These are phyloP conservation scores for Trichoderma koningii DNA, from an alignment of 2,329 filamentous ascomycete genomes.

Conservation along the genomic window DNA sequence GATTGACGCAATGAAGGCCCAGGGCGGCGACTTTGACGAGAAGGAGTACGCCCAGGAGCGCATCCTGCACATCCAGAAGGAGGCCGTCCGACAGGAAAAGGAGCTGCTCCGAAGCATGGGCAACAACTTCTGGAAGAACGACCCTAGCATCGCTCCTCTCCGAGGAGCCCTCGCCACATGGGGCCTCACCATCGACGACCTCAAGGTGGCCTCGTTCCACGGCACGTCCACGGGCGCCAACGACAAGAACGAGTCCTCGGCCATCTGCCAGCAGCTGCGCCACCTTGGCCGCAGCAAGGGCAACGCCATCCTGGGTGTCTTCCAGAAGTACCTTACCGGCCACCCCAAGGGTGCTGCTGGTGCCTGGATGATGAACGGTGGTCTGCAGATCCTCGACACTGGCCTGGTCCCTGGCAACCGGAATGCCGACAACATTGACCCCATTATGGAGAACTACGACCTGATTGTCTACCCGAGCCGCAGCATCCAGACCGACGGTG, in stretches of 20 bases:
- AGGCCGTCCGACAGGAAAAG: slow-evolving; percentile 87
- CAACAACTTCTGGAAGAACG: slow-evolving; percentile 99
- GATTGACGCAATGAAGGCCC: slow-evolving; percentile 83
- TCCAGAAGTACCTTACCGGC: slow-evolving; percentile 98
- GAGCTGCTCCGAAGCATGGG: slow-evolving; percentile 90
- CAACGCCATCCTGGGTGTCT: slow-evolving; percentile 93
- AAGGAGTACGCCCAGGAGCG: slow-evolving; percentile 85
- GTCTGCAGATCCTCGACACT: slow-evolving; percentile 89
- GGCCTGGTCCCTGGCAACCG: slow-evolving; percentile 95
- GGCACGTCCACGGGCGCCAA: slow-evolving; percentile 98
- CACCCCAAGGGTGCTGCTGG: slow-evolving; percentile 99
- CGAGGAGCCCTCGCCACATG: slow-evolving; percentile 95
- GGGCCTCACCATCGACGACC: slow-evolving; percentile 96
- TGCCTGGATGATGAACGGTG: slow-evolving; percentile 99
- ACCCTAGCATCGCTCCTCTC: slow-evolving; percentile 88
- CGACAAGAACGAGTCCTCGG: slow-evolving; percentile 98
- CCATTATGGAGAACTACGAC: slow-evolving; percentile 96
- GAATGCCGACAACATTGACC: slow-evolving; percentile 96
- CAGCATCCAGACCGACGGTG: slow-evolving; percentile 92
- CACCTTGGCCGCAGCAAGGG: slow-evolving; percentile 96
- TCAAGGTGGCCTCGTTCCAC: slow-evolving; percentile 96
- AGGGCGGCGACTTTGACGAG: slow-evolving; percentile 74
- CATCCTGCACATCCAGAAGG: slow-evolving; percentile 77
- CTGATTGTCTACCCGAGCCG: slow-evolving; percentile 96
- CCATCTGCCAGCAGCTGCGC: slow-evolving; percentile 92